Percentiles rank a stretch among this genome's conserved stretches.
phyloP scores from a whole-genome alignment of 768 basidiomycete species.

The Mycena indigotica region DNA sequence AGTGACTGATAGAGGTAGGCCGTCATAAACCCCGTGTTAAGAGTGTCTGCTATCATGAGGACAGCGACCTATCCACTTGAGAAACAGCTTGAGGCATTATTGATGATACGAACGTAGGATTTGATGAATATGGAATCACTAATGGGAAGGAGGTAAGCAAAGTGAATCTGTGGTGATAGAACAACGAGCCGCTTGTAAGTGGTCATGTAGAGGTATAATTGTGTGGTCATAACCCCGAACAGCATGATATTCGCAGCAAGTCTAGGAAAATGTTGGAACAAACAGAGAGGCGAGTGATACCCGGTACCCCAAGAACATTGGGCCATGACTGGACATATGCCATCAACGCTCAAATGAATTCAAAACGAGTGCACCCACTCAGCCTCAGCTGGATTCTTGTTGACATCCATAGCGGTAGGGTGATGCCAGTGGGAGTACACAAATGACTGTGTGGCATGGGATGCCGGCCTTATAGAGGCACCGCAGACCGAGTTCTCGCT shows the following conservation, averaged over 20 bases:
- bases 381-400: slow-evolving; percentile 14
- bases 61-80: slow-evolving; percentile 30
- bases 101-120: slow-evolving; percentile 15
- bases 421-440: slow-evolving; percentile 1
- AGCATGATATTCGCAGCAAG: slow-evolving; percentile 24
- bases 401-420: not conserved
- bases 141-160: slow-evolving; percentile 1
- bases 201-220: slow-evolving; percentile 25
- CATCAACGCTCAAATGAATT: not conserved
- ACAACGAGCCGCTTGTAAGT: slow-evolving; percentile 22
- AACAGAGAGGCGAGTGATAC: not conserved
- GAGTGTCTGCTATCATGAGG: slow-evolving; percentile 41
- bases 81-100: not conserved
- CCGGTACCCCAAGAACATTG: slow-evolving; percentile 15
- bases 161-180: not conserved
- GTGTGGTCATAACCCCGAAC: slow-evolving; percentile 27
- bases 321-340: slow-evolving; percentile 10
- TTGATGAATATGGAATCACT: slow-evolving; percentile 23
- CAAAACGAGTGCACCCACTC: slow-evolving; percentile 9
- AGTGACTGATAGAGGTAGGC: slow-evolving; percentile 39
- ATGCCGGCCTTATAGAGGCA: slow-evolving; percentile 19
- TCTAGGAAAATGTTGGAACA: not conserved
- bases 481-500: slow-evolving; percentile 7
- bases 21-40: slow-evolving; percentile 39
- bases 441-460: slow-evolving; percentile 12